Evolutionary conservation across 495 filamentous ascomycete species (phyloP).

Genomic region (Penicillium longicatenatum): DNA sequence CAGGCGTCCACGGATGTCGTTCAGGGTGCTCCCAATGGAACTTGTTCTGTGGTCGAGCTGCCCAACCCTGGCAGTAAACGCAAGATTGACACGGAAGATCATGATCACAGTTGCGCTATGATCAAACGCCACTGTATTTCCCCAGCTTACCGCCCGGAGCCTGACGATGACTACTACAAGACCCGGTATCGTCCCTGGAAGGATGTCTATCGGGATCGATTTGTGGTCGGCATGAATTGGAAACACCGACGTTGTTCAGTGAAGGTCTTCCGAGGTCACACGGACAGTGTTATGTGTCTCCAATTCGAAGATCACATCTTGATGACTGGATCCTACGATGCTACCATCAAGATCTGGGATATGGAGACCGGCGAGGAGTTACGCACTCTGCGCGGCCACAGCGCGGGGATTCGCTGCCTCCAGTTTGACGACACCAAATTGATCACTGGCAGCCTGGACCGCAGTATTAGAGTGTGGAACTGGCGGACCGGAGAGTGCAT

Average conservation of each 20-base stretch:
- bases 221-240: slow-evolving; percentile 93
- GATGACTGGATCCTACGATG: slow-evolving; percentile 92
- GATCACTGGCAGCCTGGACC: slow-evolving; percentile 80
- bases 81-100: slow-evolving; percentile 28
- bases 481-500: slow-evolving; percentile 91
- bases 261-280: slow-evolving; percentile 82
- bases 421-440: slow-evolving; percentile 93
- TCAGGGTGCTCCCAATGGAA: slow-evolving; percentile 20
- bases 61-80: slow-evolving; percentile 39
- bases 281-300: slow-evolving; percentile 92
- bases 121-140: slow-evolving; percentile 41
- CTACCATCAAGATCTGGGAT: slow-evolving; percentile 94
- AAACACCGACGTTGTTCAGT: slow-evolving; percentile 86
- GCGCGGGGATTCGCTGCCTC: slow-evolving; percentile 77
- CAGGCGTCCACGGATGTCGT: slow-evolving; percentile 24
- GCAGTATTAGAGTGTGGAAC: slow-evolving; percentile 90
- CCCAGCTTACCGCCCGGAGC: slow-evolving; percentile 25
- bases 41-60: slow-evolving; percentile 22
- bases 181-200: slow-evolving; percentile 79
- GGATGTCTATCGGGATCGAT: slow-evolving; percentile 85
- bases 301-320: slow-evolving; percentile 94
- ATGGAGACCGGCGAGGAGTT: slow-evolving; percentile 84
- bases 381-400: slow-evolving; percentile 80
- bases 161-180: slow-evolving; percentile 47
- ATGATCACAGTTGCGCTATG: slow-evolving; percentile 33